Percentiles rank a stretch among this genome's conserved stretches.
phyloP scores from a whole-genome alignment of 345 rosid species.

The Ceriops decandra region DNA sequence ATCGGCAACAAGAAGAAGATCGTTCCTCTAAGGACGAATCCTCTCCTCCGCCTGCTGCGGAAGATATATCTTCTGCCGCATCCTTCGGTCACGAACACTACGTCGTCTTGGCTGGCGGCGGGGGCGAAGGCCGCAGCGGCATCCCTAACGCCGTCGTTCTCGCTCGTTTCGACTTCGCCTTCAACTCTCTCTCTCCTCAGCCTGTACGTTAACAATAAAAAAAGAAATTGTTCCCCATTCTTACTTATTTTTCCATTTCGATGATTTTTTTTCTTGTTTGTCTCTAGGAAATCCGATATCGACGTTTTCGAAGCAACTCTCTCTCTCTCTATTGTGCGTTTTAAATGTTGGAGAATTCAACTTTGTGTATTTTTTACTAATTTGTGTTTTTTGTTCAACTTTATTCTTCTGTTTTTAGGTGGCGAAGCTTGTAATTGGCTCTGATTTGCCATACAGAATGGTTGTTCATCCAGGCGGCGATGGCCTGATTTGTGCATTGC shows the following conservation, averaged over 20 bases:
- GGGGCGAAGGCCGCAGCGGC: slow-evolving; percentile 83
- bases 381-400: neutral
- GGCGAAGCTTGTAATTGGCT: slow-evolving; percentile 43
- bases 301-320: neutral
- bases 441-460: slow-evolving; percentile 84
- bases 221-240: neutral
- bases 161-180: slow-evolving; percentile 44
- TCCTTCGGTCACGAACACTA: slow-evolving; percentile 21
- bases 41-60: slow-evolving; percentile 4
- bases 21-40: slow-evolving; percentile 19
- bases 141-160: slow-evolving; percentile 68
- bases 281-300: neutral
- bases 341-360: neutral
- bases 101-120: slow-evolving; percentile 73
- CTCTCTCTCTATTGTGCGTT: no score
- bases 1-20: neutral
- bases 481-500: slow-evolving; percentile 71
- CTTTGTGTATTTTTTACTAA: neutral
- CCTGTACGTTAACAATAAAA: slow-evolving; percentile 45
- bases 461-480: slow-evolving; percentile 72
- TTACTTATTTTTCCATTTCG: neutral
- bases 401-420: slow-evolving; percentile 36
- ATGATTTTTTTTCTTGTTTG: neutral
- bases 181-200: slow-evolving; percentile 56
- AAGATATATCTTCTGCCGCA: neutral